phyloP scores from a whole-genome alignment of 805 yeast species.

The Allodekkera sacchari region DNA sequence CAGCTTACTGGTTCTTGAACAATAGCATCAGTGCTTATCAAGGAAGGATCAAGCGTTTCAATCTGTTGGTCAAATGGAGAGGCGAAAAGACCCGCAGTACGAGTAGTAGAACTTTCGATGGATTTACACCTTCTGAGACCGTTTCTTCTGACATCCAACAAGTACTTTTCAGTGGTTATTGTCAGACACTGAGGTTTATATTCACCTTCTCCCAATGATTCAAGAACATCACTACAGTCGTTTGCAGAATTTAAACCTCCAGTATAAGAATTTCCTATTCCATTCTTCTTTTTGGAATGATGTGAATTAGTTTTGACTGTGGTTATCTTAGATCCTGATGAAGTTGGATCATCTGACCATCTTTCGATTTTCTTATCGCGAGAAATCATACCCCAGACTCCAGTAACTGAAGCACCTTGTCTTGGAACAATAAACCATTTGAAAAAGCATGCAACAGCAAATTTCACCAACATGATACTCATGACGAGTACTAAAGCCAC shows the following conservation, averaged over 20 bases:
- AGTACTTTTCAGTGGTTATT: conserved; percentile 54
- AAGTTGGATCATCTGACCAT: conserved; percentile 68
- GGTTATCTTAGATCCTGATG: conserved; percentile 40
- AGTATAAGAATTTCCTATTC: too few species aligned
- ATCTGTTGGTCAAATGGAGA: conserved; percentile 16
- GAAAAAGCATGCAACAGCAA: conserved; percentile 80
- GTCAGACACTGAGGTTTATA: conserved; percentile 44
- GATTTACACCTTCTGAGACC: conserved; percentile 5
- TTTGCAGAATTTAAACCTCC: too few species aligned
- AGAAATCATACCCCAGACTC: conserved; percentile 50
- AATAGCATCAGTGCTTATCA: conserved; percentile 69
- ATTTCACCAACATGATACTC: conserved; percentile 69
- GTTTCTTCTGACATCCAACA: conserved; percentile 13
- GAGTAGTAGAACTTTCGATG: background rate
- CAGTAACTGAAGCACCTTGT: conserved; percentile 64
- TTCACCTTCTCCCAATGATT: conserved; percentile 10
- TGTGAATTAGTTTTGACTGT: conserved; percentile 2
- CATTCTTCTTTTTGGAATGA: conserved; percentile 21
- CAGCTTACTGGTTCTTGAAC: conserved; percentile 87
- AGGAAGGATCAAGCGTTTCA: conserved; percentile 45
- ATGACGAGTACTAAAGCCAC: conserved; percentile 79
- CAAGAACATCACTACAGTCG: conserved; percentile 6
- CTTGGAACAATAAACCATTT: conserved; percentile 71
- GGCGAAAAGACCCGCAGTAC: background rate
- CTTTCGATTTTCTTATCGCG: conserved; percentile 66